These are phyloP conservation scores for Lecanosticta acicola DNA, from an alignment of 2,329 filamentous ascomycete genomes.

Conservation along the genomic window DNA sequence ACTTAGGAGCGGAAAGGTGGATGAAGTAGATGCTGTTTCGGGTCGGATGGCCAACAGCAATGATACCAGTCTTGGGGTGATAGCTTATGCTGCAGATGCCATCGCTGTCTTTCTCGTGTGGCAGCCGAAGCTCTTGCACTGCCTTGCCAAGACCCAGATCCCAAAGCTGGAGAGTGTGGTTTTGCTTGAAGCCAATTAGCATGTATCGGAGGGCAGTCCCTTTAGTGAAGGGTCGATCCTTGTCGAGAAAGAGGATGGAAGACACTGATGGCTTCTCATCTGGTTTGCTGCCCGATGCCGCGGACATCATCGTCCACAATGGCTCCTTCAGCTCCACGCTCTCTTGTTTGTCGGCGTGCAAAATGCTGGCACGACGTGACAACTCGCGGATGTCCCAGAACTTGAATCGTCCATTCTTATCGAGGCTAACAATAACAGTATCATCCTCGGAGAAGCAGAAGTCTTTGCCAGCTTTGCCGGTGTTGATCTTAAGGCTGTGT, in stretches of 20 bases:
- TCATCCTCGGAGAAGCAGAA: slow-evolving; percentile 98
- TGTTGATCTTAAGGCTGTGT: slow-evolving; percentile 87
- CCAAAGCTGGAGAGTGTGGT: slow-evolving; percentile 97
- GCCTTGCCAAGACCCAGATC: slow-evolving; percentile 91
- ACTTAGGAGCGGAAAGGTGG: slow-evolving; percentile 88
- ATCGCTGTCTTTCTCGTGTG: slow-evolving; percentile 74
- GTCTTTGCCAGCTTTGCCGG: slow-evolving; percentile 96
- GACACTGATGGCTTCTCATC: slow-evolving; percentile 92
- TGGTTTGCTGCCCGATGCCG: slow-evolving; percentile 27
- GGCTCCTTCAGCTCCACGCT: slow-evolving; percentile 69
- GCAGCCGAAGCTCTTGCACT: slow-evolving; percentile 94
- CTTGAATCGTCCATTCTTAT: slow-evolving; percentile 92
- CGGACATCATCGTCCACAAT: slow-evolving; percentile 74
- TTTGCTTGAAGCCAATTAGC: slow-evolving; percentile 97
- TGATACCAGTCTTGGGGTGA: slow-evolving; percentile 84
- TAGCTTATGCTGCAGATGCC: slow-evolving; percentile 97
- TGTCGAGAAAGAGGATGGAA: slow-evolving; percentile 92
- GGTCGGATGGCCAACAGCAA: slow-evolving; percentile 91
- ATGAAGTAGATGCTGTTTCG: slow-evolving; percentile 97
- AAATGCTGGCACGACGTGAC: slow-evolving; percentile 46
- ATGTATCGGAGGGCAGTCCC: slow-evolving; percentile 87
- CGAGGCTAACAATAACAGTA: slow-evolving; percentile 85
- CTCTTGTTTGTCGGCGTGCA: slow-evolving; percentile 38
- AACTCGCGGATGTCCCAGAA: slow-evolving; percentile 95
- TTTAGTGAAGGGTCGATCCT: slow-evolving; percentile 87